A percentile compares a stretch with the other conserved stretches of the same genome.
These are phyloP conservation scores for Nothophoma quercina DNA, from an alignment of 2,329 filamentous ascomycete species.

Conservation along the genomic window DNA sequence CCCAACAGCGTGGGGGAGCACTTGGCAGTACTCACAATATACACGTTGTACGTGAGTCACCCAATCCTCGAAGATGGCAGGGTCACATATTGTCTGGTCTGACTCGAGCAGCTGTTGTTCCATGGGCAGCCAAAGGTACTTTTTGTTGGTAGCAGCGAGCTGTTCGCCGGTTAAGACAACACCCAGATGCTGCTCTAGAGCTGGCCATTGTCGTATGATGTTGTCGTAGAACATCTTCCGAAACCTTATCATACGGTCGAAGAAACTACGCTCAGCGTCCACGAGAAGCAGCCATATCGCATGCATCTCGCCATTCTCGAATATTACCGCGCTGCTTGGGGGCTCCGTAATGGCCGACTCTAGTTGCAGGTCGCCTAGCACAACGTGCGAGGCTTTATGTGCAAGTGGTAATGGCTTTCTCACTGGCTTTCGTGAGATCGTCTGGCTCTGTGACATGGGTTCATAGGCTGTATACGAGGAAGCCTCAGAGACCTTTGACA, in stretches of 20 bases:
- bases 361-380: slow-evolving; percentile 2
- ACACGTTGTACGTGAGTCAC: slow-evolving; percentile 24
- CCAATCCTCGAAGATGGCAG: slow-evolving; percentile 35
- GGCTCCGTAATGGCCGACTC: background rate
- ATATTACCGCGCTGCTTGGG: background rate
- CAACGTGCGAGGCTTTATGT: slow-evolving; percentile 20
- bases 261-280: slow-evolving; percentile 32
- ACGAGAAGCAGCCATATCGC: slow-evolving; percentile 33
- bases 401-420: slow-evolving; percentile 24
- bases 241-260: slow-evolving; percentile 35
- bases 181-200: slow-evolving; percentile 33
- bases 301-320: slow-evolving; percentile 28
- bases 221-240: slow-evolving; percentile 38
- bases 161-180: slow-evolving; percentile 29
- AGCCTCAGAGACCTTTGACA: slow-evolving; percentile 24
- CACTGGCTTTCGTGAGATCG: slow-evolving; percentile 4
- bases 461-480: slow-evolving; percentile 28
- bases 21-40: slow-evolving; percentile 35
- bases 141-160: slow-evolving; percentile 27
- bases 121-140: slow-evolving; percentile 31
- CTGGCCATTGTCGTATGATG: slow-evolving; percentile 37
- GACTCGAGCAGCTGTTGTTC: slow-evolving; percentile 23
- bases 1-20: slow-evolving; percentile 34
- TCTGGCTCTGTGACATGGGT: slow-evolving; percentile 1
- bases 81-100: slow-evolving; percentile 26